Evolutionary conservation across 2,329 filamentous ascomycete species (phyloP), one percentile per base, ranked within the genome.

Genomic region (Colletotrichum viniferum): DNA sequence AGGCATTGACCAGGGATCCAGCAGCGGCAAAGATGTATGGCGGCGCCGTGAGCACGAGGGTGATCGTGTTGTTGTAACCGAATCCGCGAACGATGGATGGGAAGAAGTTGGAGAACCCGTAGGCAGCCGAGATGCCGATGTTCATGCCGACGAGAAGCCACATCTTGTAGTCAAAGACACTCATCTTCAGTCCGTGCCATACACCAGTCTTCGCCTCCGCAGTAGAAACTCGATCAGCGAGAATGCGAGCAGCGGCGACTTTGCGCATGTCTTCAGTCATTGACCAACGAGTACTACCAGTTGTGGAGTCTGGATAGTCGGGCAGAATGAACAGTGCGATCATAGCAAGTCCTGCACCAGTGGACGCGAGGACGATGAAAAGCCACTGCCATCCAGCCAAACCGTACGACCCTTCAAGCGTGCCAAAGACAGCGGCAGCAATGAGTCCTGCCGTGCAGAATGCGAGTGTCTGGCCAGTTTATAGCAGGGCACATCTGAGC

Each of bases 371-470:
- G 6, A 87, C 80, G 21, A 86, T 83, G 69, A 86, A 86, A 0
- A 86, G 78, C 85, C 85, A 87, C 71, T 81, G 69, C 85, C 85
- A 87, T 2, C 84, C 85, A 14, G 79, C 78, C 14, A 86, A 75
- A 1, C 84, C 84, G 21, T 76, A 71, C 3, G 65, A 71, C 0
- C 76, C 76, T 14, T 79, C 78, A 3, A 80, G 78, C 0, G 74
- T 77, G 0, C 79, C 74, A 2, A 78, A 78, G 4, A 80, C 76
- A 1, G 77, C 79, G 3, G 80, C 80, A 0, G 80, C 80, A 34
- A 81, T 79, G 1, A 81, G 76, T 3, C 80, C 79, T 0, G 80
- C 78, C 10, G 77, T 77, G 13, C 77, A 79, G 1, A 77, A 78
- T 6, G 80, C 80, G 0, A 81, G 73, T 5, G 77, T 76, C 56